Evolutionary conservation across 2,329 filamentous ascomycete species (phyloP), one percentile per base, ranked within the genome.

Genomic region (Paramyrothecium roridum): DNA sequence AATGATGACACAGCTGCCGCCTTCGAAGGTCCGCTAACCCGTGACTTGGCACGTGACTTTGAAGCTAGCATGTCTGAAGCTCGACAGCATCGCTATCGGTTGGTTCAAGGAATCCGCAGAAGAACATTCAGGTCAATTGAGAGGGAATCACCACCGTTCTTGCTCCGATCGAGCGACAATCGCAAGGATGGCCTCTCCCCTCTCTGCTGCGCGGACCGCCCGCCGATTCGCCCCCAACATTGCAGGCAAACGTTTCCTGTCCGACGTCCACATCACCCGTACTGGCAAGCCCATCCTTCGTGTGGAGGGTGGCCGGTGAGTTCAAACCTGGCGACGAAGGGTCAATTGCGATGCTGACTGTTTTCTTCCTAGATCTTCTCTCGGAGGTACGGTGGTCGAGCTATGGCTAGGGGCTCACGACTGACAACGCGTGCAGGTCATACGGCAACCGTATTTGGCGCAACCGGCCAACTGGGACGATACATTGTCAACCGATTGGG

Each of bases 401-500:
- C 48, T 30, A 52, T 52, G 53, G 37, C 49, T 43, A 34, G 53
- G 50, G 50, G 54, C 67, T 70, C 63, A 72, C 60, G 55, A 56
- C 58, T 65, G 63, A 69, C 55, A 45, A 33, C 54, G 57, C 52
- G 53, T 57, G 63, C 75, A 91, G 93, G 93, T 63, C 92, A 98
- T 77, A 97, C 93, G 60, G 93, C 90, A 59, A 99, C 95, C 56
- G 93, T 99, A 67, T 99, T 99, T 77, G 95, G 95, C 76, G 95
- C 95, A 69, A 97, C 93, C 59, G 95, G 95, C 61, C 93, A 96
- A 73, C 80, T 99, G 54, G 95, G 95, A 70, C 87, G 95, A 71
- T 99, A 99, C 75, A 96, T 99, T 70, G 95, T 99, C 70, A 96
- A 97, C 78, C 85, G 91, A 73, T 83, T 99, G 70, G 92, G 92